These are phyloP conservation scores for Hypoxylon sp. DNA, from an alignment of 2,329 filamentous ascomycete genomes.

Conservation along the genomic window DNA sequence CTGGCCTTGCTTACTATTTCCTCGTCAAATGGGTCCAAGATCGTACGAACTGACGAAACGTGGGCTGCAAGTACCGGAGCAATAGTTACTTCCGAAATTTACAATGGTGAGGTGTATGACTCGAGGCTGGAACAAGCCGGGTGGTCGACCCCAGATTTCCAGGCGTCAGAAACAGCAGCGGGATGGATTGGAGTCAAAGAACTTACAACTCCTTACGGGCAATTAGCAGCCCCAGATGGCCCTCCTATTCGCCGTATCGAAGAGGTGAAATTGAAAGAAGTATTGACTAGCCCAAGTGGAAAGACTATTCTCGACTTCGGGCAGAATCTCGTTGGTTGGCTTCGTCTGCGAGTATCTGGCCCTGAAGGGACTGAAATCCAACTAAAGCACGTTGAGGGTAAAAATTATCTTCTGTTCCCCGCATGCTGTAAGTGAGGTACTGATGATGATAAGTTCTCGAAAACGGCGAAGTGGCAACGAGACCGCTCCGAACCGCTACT, in stretches of 20 bases:
- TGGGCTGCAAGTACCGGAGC: constrained; percentile 51
- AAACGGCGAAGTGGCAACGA: constrained; percentile 59
- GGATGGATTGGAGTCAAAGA: constrained; percentile 53
- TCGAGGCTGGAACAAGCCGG: constrained; percentile 48
- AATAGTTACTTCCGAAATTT: constrained; percentile 51
- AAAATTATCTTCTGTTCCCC: background rate
- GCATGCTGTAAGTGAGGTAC: constrained; percentile 8
- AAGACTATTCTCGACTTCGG: constrained; percentile 67
- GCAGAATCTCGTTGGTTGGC: constrained; percentile 64
- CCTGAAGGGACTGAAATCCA: constrained; percentile 59
- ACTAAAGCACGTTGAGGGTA: constrained; percentile 67
- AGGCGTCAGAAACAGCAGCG: constrained; percentile 52
- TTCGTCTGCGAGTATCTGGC: constrained; percentile 55
- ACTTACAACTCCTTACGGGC: constrained; percentile 41
- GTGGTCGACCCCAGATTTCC: constrained; percentile 44
- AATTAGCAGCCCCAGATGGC: constrained; percentile 54
- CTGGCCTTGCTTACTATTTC: constrained; percentile 53
- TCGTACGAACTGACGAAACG: constrained; percentile 52
- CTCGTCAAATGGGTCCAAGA: constrained; percentile 34
- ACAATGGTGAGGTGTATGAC: constrained; percentile 55
- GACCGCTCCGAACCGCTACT: constrained; percentile 47
- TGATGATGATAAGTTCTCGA: constrained; percentile 60
- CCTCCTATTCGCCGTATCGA: constrained; percentile 54
- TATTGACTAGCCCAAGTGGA: constrained; percentile 56
- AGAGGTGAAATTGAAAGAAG: constrained; percentile 45